These are phyloP conservation scores for Chionographis japonica DNA, from an alignment of 106 monocot species.

Conservation along the genomic window DNA sequence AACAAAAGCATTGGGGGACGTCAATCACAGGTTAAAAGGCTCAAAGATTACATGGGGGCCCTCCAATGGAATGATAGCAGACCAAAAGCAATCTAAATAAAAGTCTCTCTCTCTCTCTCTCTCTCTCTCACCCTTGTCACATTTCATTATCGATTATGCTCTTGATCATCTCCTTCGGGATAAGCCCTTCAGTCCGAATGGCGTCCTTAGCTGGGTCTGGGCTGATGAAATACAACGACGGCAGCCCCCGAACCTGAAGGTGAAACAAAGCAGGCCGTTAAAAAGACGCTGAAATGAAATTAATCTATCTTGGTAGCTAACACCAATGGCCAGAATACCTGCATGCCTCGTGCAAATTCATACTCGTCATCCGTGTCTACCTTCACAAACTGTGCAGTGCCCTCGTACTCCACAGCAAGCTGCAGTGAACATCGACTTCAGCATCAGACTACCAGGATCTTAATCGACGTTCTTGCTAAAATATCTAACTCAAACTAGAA, in stretches of 20 bases:
- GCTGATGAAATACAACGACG: slow-evolving; percentile 43
- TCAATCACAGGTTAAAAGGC: no score
- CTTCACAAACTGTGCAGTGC: slow-evolving; percentile 68
- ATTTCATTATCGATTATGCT: slow-evolving; percentile 44
- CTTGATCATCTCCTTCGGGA: slow-evolving; percentile 44
- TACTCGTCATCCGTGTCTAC: slow-evolving; percentile 97
- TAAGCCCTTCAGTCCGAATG: slow-evolving; percentile 43
- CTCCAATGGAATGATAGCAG: no score
- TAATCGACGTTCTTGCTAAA: no score
- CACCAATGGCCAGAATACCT: slow-evolving; percentile 13
- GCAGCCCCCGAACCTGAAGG: slow-evolving; percentile 36
- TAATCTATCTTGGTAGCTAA: not conserved
- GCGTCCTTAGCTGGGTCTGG: slow-evolving; percentile 45
- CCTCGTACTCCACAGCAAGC: slow-evolving; percentile 81
- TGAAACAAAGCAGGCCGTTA: not conserved
- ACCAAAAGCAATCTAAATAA: no score
- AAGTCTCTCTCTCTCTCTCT: no score
- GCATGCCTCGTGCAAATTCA: slow-evolving; percentile 77
- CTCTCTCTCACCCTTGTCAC: slow-evolving; percentile 8
- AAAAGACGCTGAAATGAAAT: not conserved
- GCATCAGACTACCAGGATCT: not conserved
- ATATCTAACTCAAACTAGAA: no score
- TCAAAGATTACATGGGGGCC: no score
- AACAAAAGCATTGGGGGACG: no score
- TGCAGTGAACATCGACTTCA: slow-evolving; percentile 2